Percentiles rank a stretch among this genome's conserved stretches.
phyloP scores from a whole-genome alignment of 805 yeast species.

The Metschnikowia chrysomelidarum region DNA sequence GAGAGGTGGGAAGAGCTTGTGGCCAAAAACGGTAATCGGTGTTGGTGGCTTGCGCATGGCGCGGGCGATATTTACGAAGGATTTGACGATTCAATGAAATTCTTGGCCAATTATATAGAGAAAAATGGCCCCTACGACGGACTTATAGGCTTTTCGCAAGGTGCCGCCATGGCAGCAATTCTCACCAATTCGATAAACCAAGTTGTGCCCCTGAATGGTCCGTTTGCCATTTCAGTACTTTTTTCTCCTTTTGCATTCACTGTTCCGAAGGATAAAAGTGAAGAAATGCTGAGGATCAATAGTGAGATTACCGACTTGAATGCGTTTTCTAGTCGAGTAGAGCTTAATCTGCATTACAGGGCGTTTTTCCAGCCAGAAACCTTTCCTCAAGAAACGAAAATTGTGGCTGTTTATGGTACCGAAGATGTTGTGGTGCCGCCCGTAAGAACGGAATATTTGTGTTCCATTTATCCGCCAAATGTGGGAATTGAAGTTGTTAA shows the following conservation, averaged over 20 bases:
- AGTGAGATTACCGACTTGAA: slow-evolving; percentile 23
- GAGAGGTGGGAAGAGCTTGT: slow-evolving; percentile 32
- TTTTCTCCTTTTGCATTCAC: slow-evolving; percentile 40
- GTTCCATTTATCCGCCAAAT: slow-evolving; percentile 20
- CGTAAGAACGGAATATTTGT: slow-evolving; percentile 27
- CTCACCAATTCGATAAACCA: slow-evolving; percentile 24
- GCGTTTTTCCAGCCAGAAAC: slow-evolving; percentile 21
- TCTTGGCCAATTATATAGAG: slow-evolving; percentile 27
- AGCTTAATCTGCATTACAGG: slow-evolving; percentile 20
- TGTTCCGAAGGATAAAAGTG: slow-evolving; percentile 18
- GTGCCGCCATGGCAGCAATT: slow-evolving; percentile 39
- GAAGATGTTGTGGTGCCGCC: slow-evolving; percentile 35
- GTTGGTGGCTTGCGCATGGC: slow-evolving; percentile 35
- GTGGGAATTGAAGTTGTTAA: slow-evolving; percentile 13
- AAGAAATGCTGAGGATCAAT: slow-evolving; percentile 18
- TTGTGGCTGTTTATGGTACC: slow-evolving; percentile 30
- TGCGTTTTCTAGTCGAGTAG: slow-evolving; percentile 20
- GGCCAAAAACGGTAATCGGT: slow-evolving; percentile 27
- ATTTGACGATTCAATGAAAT: slow-evolving; percentile 26
- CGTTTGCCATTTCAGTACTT: slow-evolving; percentile 28
- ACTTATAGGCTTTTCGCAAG: slow-evolving; percentile 43
- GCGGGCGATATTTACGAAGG: slow-evolving; percentile 26
- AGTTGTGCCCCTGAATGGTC: slow-evolving; percentile 25
- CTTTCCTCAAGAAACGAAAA: slow-evolving; percentile 23
- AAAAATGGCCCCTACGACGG: slow-evolving; percentile 43